phyloP scores from a whole-genome alignment of 176 grass and related monocot species.

The Eleusine coracana region DNA sequence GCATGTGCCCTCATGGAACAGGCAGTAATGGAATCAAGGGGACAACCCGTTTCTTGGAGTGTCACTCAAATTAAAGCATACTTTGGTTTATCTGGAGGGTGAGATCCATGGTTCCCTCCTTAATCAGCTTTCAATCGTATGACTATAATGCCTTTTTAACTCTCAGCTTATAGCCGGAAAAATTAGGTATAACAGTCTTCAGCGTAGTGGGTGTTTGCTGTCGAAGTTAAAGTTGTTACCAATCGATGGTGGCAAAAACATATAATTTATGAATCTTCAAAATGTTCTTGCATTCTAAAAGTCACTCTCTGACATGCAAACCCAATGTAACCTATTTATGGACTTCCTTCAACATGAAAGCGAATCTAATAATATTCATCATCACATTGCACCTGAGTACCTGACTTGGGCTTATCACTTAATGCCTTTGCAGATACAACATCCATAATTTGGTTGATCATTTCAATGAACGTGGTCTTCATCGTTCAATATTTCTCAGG shows the following conservation, averaged over 20 bases:
- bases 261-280: conserved; percentile 16
- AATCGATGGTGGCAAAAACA: conserved; percentile 35
- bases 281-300: conserved; percentile 1
- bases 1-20: conserved; percentile 79
- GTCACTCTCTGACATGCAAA: conserved; percentile 4
- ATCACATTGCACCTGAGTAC: conserved; percentile 19
- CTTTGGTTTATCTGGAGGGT: conserved; percentile 98
- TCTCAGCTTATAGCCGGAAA: background rate
- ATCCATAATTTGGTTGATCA: conserved; percentile 84
- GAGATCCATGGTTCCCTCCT: conserved; percentile 33
- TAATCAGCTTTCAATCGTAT: conserved; percentile 21
- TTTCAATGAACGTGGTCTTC: conserved; percentile 83
- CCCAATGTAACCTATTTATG: background rate
- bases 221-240: background rate
- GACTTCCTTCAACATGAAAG: conserved; percentile 8
- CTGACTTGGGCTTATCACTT: conserved; percentile 10
- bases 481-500: conserved; percentile 89
- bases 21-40: conserved; percentile 70
- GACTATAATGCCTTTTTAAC: background rate
- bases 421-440: conserved; percentile 65
- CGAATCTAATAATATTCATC: conserved; percentile 8
- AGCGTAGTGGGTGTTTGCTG: conserved; percentile 12
- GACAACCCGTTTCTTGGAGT: conserved; percentile 73
- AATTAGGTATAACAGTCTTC: background rate
- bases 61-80: conserved; percentile 90